These are phyloP conservation scores for Boletus tylopilopsis DNA, from an alignment of 768 basidiomycete genomes.

Conservation along the genomic window DNA sequence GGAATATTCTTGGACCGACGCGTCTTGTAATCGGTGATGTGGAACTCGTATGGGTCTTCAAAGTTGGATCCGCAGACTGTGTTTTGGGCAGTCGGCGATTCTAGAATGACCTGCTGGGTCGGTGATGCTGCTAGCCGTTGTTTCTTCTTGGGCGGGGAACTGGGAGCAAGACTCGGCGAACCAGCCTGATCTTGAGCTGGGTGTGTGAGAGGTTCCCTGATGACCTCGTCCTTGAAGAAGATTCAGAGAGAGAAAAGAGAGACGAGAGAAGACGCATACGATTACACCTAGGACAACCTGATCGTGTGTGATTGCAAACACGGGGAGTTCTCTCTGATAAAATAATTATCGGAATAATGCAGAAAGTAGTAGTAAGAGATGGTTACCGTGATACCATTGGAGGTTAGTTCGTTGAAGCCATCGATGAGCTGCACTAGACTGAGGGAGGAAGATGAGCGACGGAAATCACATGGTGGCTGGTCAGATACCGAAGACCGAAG, in stretches of 20 bases:
- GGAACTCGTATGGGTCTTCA: constrained; percentile 31
- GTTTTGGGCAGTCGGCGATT: neutral
- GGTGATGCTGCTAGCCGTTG: constrained; percentile 20
- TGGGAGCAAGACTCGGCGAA: constrained; percentile 6
- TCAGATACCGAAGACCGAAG: constrained; percentile 69
- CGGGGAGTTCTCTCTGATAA: constrained; percentile 73
- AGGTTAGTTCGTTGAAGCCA: constrained; percentile 51
- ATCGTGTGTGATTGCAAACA: constrained; percentile 70
- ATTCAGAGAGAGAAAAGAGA: neutral
- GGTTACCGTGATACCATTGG: constrained; percentile 49
- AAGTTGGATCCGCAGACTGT: neutral
- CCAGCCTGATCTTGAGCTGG: neutral
- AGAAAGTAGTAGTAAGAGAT: neutral
- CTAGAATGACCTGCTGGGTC: constrained; percentile 10
- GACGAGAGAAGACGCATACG: constrained; percentile 37
- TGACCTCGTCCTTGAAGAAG: constrained; percentile 50
- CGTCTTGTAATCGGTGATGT: constrained; percentile 69
- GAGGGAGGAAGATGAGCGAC: neutral
- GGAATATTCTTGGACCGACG: constrained; percentile 50
- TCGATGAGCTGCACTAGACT: constrained; percentile 75
- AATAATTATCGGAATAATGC: neutral
- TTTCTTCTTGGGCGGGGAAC: constrained; percentile 28
- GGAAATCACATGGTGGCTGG: neutral
- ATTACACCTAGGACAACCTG: constrained; percentile 72
- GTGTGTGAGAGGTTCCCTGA: constrained; percentile 13